These are phyloP conservation scores for Rosellinia necatrix DNA, from an alignment of 2,329 filamentous ascomycete genomes.

Conservation along the genomic window DNA sequence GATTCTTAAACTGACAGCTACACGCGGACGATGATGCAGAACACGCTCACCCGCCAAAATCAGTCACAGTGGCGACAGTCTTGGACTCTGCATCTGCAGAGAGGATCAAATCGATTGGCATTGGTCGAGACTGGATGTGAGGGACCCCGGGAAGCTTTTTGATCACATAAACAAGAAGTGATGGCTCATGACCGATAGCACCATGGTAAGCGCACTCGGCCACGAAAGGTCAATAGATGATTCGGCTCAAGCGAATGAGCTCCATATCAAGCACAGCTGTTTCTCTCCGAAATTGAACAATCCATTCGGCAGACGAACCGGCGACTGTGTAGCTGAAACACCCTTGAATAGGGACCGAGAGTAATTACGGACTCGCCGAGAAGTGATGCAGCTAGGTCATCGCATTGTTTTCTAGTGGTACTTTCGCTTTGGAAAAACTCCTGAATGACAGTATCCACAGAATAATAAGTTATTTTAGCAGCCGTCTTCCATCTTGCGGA, in stretches of 20 bases:
- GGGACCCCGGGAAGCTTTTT: conserved; percentile 7
- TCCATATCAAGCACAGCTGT: background rate
- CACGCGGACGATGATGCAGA: background rate
- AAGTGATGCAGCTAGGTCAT: conserved; percentile 2
- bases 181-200: conserved; percentile 3
- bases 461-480: background rate
- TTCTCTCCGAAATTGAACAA: conserved; percentile 17
- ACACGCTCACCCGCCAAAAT: conserved; percentile 11
- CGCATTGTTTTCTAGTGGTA: conserved; percentile 18
- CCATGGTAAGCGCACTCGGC: conserved; percentile 9
- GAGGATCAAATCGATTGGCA: background rate
- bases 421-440: background rate
- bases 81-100: background rate
- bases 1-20: no score
- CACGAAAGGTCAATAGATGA: conserved; percentile 3
- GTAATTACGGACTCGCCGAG: conserved; percentile 1
- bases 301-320: background rate
- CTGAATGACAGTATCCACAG: background rate
- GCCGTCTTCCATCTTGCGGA: background rate
- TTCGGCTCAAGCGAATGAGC: conserved; percentile 3
- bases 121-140: background rate
- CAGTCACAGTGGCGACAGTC: background rate
- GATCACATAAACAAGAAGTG: conserved; percentile 13
- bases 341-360: conserved; percentile 17
- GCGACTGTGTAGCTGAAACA: conserved; percentile 10